Evolutionary conservation across 805 yeast species (phyloP), one percentile per base, ranked within the genome.

Genomic region (Myxozyma kluyveri): DNA sequence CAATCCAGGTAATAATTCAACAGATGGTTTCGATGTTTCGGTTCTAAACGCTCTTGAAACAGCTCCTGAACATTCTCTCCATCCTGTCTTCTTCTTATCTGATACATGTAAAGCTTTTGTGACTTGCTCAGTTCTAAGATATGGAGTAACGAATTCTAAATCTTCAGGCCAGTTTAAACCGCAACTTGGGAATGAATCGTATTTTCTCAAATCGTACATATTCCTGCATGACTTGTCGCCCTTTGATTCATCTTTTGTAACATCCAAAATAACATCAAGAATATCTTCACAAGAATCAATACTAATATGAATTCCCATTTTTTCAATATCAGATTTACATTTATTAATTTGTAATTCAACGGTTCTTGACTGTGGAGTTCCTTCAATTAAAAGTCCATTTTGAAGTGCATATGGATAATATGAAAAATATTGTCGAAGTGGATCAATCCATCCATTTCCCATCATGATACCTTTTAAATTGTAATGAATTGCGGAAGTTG

Each of bases 381-480:
- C 61, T 3, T 67, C 59, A 21, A 72, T 63, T 18, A 91, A 68
- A 3, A 91, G 58, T 0, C 82, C 83, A 14, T 79, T 75, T 18
- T 81, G 75, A 23, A 81, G 57, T 0, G 86, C 76, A 67, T 79
- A 89, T 1, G 95, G 95, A 32, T 86, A 68, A 61, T 84, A 87
- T 17, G 95, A 80, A 54, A 88, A 73, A 47, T 91, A 83, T 72
- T 93, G 99, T 39, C 79, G 77, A 56, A 83, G 79, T 1, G 98
- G 97, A 42, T 88, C 90, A 12, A 90, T 80, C 96, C 96, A 91
- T 1, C 96, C 97, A 69, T 91, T 91, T 14, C 96, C 96, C 52
- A 93, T 83, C 57, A 89, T 59, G 6, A 88, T 65, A 0, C 91
- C 93, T 54, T 78, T 73, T 51, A 90, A 67, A 4, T 57, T 45